Evolutionary conservation across 495 filamentous ascomycete genomes (phyloP), one percentile per base, ranked within the genome.

Genomic region (Glarea lozoyensis): DNA sequence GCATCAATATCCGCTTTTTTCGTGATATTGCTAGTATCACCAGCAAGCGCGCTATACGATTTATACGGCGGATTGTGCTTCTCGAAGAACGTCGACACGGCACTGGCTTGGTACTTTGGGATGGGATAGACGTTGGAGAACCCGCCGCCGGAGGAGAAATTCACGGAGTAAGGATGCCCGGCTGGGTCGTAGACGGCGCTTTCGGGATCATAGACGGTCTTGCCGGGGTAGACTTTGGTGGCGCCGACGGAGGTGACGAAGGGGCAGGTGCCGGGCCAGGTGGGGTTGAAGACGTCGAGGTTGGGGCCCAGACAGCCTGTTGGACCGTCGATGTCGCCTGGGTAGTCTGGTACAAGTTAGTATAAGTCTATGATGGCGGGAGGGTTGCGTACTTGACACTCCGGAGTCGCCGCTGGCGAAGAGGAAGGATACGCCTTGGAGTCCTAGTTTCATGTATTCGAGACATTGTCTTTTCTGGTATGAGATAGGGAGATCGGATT

Each of bases 101-200:
- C 71, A 1, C 54, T 34, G 10, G 64, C 32, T 54, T 88, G 82
- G 52, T 77, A 87, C 5, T 46, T 38, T 0, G 82, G 79, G 9
- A 67, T 57, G 16, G 62, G 53, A 60, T 79, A 87, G 55, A 83
- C 64, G 53, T 86, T 84, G 48, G 72, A 78, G 60, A 86, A 85
- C 10, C 80, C 81, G 25, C 81, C 79, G 17, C 79, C 79, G 6
- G 72, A 77, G 6, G 72, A 77, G 45, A 68, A 72, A 40, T 60
- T 57, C 23, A 58, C 50, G 7, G 32, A 50, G 37, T 47, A 21
- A 6, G 48, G 44, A 2, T 53, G 44, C 22, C 20, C 50, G 50
- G 65, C 62, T 18, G 57, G 57, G 25, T 61, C 46, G 23, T 44
- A 40, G 22, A 57, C 53, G 2, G 55, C 46, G 25, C 20, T 52